phyloP scores from a whole-genome alignment of 2,329 filamentous ascomycete species.

The Ophiostoma triangulosporum region DNA sequence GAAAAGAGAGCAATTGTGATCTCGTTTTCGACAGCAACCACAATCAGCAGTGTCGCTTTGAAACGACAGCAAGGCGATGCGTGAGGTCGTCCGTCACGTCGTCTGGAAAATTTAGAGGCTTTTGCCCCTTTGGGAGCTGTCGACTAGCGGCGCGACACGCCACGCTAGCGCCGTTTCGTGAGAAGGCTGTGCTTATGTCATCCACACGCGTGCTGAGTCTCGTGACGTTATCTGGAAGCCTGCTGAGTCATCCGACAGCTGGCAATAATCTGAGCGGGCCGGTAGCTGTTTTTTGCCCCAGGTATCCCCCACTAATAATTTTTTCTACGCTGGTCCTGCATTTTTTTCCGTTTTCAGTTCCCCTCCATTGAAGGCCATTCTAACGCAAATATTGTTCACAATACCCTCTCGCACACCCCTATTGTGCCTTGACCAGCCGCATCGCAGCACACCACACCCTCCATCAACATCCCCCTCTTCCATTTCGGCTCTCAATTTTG shows the following conservation, averaged over 20 bases:
- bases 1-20: not conserved
- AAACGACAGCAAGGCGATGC: not conserved
- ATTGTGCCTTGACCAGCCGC: constrained; percentile 5
- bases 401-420: not conserved
- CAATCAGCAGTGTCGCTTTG: not conserved
- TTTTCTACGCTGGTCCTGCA: constrained; percentile 6
- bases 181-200: not conserved
- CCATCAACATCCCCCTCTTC: not conserved
- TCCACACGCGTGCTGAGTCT: not conserved
- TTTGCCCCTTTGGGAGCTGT: not conserved
- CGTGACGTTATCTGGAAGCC: not conserved
- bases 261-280: not conserved
- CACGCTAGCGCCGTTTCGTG: not conserved
- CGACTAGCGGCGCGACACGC: not conserved
- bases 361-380: constrained; percentile 4
- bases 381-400: not conserved
- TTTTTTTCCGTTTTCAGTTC: constrained; percentile 11
- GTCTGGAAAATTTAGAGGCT: not conserved
- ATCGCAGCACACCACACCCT: not conserved
- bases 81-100: not conserved
- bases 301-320: constrained; percentile 11
- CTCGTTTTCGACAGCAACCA: not conserved
- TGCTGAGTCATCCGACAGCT: not conserved
- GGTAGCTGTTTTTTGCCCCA: constrained; percentile 1
- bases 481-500: not conserved